A percentile compares a stretch with the other conserved stretches of the same genome.
These are phyloP conservation scores for Mycena belliarum DNA, from an alignment of 768 basidiomycete species.

Conservation along the genomic window DNA sequence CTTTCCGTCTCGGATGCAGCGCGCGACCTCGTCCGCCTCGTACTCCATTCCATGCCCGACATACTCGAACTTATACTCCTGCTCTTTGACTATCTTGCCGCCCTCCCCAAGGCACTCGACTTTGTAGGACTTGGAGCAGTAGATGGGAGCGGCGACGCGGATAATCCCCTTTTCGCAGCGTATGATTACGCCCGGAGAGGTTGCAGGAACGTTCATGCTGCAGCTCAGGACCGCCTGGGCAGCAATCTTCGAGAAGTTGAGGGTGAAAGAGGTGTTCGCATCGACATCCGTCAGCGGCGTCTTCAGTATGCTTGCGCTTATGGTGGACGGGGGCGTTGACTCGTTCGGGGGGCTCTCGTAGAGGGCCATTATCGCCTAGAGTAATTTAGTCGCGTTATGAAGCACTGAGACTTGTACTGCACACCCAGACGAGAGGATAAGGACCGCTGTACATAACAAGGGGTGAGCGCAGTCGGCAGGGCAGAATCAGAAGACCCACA, in stretches of 20 bases:
- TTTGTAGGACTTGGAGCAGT: conserved; percentile 63
- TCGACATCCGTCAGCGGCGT: conserved; percentile 80
- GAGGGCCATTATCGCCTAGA: conserved; percentile 71
- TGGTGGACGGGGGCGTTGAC: conserved; percentile 50
- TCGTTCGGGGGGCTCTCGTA: conserved; percentile 83
- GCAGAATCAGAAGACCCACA: conserved; percentile 47
- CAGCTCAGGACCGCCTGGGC: conserved; percentile 76
- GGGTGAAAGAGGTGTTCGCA: conserved; percentile 69
- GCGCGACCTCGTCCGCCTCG: conserved; percentile 86
- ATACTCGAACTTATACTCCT: conserved; percentile 58
- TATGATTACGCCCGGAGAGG: conserved; percentile 59
- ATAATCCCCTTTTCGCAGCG: conserved; percentile 78
- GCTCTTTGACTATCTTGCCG: conserved; percentile 53
- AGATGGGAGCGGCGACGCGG: conserved; percentile 63
- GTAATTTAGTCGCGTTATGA: not conserved
- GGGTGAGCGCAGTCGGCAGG: not conserved
- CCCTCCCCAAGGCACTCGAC: conserved; percentile 54
- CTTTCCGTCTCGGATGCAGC: conserved; percentile 74
- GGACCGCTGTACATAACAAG: conserved; percentile 66
- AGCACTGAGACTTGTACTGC: conserved; percentile 18
- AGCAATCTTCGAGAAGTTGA: conserved; percentile 66
- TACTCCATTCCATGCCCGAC: conserved; percentile 78
- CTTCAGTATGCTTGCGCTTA: conserved; percentile 75
- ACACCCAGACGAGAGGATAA: conserved; percentile 79
- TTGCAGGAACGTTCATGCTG: conserved; percentile 52